Evolutionary conservation across 1,284 basidiomycete genomes (phyloP).

Genomic region (Fomes fomentarius): DNA sequence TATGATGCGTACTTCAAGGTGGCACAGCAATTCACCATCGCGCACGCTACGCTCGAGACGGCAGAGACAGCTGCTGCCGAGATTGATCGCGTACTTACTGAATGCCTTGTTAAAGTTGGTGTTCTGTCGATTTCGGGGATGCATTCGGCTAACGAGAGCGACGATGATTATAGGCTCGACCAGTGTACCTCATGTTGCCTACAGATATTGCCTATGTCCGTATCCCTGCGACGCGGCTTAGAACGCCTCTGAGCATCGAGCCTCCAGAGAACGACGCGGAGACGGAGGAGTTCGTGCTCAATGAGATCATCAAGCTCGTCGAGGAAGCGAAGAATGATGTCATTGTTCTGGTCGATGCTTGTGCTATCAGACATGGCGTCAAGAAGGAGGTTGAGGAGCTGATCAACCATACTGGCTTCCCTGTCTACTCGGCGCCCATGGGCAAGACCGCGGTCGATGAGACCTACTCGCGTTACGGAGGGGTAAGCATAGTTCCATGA

Average conservation of each 20-base stretch:
- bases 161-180: conserved; percentile 80
- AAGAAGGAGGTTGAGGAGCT: conserved; percentile 72
- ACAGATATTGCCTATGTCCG: conserved; percentile 80
- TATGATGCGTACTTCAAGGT: conserved; percentile 83
- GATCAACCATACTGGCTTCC: conserved; percentile 70
- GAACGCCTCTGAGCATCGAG: conserved; percentile 59
- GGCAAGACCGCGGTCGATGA: conserved; percentile 87
- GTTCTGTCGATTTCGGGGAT: no score
- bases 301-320: conserved; percentile 71
- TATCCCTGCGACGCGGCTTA: conserved; percentile 69
- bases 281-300: conserved; percentile 73
- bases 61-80: conserved; percentile 61
- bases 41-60: conserved; percentile 64
- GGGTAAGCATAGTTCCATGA: no score
- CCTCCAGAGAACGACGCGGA: conserved; percentile 58
- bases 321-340: conserved; percentile 66
- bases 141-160: no score
- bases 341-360: conserved; percentile 88
- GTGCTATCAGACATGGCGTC: conserved; percentile 81
- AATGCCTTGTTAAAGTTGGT: conserved; percentile 75
- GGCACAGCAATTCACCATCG: conserved; percentile 74
- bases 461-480: conserved; percentile 83
- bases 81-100: conserved; percentile 82
- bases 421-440: conserved; percentile 87
- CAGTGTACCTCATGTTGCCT: conserved; percentile 89